phyloP scores from a whole-genome alignment of 345 rosid species.

The Ceriops decandra region DNA sequence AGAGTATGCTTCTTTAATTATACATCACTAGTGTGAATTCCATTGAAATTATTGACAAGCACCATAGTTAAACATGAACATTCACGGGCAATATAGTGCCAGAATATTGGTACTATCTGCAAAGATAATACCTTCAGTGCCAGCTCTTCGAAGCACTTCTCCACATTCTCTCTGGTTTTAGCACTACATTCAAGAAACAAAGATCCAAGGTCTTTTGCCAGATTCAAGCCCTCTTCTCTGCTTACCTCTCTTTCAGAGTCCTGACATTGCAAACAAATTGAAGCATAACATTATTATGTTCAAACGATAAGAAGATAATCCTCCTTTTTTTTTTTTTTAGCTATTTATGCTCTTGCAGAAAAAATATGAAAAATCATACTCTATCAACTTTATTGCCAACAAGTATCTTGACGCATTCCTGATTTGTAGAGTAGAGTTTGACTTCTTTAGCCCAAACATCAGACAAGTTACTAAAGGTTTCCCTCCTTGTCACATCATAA shows the following conservation, averaged over 20 bases:
- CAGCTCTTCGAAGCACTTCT: conserved; percentile 84
- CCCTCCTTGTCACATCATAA: conserved; percentile 89
- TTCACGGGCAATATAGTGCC: neutral
- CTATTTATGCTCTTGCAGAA: neutral
- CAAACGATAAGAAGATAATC: conserved; percentile 1
- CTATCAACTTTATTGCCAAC: conserved; percentile 94
- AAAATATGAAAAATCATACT: conserved; percentile 38
- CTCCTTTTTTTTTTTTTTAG: neutral
- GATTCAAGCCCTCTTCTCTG: conserved; percentile 73
- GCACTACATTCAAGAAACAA: conserved; percentile 90
- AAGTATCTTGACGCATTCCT: conserved; percentile 82
- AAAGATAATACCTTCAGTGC: conserved; percentile 60
- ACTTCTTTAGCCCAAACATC: conserved; percentile 96
- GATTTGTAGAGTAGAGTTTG: conserved; percentile 75
- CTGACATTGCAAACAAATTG: conserved; percentile 34
- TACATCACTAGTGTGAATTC: neutral
- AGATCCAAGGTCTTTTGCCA: conserved; percentile 72
- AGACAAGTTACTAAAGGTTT: conserved; percentile 76
- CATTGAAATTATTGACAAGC: neutral
- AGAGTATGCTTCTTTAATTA: neutral
- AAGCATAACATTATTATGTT: neutral
- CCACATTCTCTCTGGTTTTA: conserved; percentile 79
- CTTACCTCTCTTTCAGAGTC: conserved; percentile 84
- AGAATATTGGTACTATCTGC: neutral
- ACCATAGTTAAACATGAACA: neutral